Evolutionary conservation across 768 basidiomycete species (phyloP).

Genomic region (Tricholoma sp.): DNA sequence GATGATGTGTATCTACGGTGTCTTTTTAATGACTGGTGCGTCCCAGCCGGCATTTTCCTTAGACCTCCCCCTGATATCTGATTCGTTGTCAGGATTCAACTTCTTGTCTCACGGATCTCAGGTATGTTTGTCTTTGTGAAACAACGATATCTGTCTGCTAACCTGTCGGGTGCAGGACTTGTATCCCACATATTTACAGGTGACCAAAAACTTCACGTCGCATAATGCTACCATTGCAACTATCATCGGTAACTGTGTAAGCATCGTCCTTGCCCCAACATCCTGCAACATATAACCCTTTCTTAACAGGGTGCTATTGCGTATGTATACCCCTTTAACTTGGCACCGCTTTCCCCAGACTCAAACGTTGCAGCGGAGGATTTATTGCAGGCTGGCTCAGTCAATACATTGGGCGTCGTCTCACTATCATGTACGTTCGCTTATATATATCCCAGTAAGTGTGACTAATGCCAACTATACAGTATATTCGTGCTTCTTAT

Average conservation of each 20-base stretch:
- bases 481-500: no score
- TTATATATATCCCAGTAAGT: not conserved
- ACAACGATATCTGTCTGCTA: not conserved
- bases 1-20: slow-evolving; percentile 75
- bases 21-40: slow-evolving; percentile 23
- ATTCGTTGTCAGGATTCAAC: slow-evolving; percentile 35
- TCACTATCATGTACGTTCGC: slow-evolving; percentile 5
- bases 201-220: slow-evolving; percentile 43
- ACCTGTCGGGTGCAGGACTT: no score
- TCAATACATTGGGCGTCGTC: slow-evolving; percentile 10
- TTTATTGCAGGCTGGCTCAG: slow-evolving; percentile 9
- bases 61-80: not conserved
- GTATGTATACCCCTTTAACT: slow-evolving; percentile 6
- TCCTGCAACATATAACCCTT: not conserved
- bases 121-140: slow-evolving; percentile 13
- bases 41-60: not conserved
- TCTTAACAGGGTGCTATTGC: slow-evolving; percentile 6
- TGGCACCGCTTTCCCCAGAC: not conserved
- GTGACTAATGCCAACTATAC: not conserved
- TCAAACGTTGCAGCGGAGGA: slow-evolving; percentile 5
- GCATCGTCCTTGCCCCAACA: not conserved
- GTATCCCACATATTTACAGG: slow-evolving; percentile 51
- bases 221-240: slow-evolving; percentile 52
- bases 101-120: slow-evolving; percentile 49
- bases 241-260: slow-evolving; percentile 52